These are phyloP conservation scores for Septoria petroselini DNA, from an alignment of 2,329 filamentous ascomycete species.

Conservation along the genomic window DNA sequence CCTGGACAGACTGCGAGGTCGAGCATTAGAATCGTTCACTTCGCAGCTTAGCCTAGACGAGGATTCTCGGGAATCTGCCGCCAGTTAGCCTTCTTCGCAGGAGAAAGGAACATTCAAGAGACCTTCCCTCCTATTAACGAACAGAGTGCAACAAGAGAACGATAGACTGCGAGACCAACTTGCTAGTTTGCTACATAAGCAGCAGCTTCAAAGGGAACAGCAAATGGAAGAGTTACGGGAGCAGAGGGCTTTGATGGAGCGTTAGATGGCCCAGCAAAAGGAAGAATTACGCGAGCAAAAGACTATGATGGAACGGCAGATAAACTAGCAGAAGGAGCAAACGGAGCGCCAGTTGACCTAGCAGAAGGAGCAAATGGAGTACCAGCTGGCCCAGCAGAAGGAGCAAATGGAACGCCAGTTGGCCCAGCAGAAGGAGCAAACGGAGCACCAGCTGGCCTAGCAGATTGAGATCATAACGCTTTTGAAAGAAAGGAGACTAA, in stretches of 20 bases:
- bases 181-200: neutral
- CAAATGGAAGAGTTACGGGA: neutral
- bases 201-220: neutral
- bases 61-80: neutral
- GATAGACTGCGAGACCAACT: conserved; percentile 6
- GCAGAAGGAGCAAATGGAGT: no score
- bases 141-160: conserved; percentile 3
- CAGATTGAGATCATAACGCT: neutral
- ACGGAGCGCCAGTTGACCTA: no score
- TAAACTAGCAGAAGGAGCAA: no score
- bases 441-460: neutral
- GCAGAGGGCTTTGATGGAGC: no score
- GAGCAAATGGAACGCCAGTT: neutral
- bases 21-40: conserved; percentile 5
- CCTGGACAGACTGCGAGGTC: neutral
- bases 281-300: no score
- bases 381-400: no score
- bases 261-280: no score
- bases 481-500: neutral
- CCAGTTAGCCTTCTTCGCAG: conserved; percentile 1
- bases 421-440: neutral
- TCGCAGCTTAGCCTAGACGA: conserved; percentile 6
- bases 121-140: neutral
- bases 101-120: conserved; percentile 3
- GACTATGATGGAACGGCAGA: no score